These are phyloP conservation scores for Pichia sp. DNA, from an alignment of 1,139 yeast genomes.

Conservation along the genomic window DNA sequence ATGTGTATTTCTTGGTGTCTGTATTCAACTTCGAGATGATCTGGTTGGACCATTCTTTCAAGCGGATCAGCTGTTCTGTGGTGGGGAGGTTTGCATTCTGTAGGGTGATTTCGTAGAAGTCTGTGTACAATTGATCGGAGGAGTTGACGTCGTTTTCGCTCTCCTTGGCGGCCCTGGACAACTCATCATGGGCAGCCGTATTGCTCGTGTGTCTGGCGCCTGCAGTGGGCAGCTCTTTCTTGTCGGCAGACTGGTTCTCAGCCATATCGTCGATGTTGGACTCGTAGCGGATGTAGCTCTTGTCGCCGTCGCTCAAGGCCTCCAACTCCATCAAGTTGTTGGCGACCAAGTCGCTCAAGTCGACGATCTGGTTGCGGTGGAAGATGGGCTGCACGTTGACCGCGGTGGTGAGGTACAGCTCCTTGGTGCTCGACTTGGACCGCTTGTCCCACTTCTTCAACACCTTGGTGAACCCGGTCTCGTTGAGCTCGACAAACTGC, in stretches of 20 bases:
- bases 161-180: not conserved
- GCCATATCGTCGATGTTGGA: conserved; percentile 2
- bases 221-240: not conserved
- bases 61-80: conserved; percentile 23
- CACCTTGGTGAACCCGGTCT: conserved; percentile 92
- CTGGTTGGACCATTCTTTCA: conserved; percentile 31
- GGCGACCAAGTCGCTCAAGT: conserved; percentile 77
- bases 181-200: not conserved
- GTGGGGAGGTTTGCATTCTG: conserved; percentile 29
- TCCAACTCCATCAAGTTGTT: conserved; percentile 77
- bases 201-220: too few species aligned
- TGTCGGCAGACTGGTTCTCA: conserved; percentile 5
- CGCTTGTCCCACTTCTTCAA: conserved; percentile 97
- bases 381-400: conserved; percentile 97
- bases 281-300: conserved; percentile 24
- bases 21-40: conserved; percentile 27
- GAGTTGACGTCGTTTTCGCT: conserved; percentile 14
- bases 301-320: conserved; percentile 74
- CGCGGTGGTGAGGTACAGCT: conserved; percentile 83
- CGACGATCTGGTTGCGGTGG: conserved; percentile 82
- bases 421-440: conserved; percentile 91
- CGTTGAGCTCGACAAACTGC: conserved; percentile 89
- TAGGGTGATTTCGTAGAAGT: conserved; percentile 30
- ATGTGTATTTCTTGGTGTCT: conserved; percentile 25
- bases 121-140: conserved; percentile 30